These are phyloP conservation scores for Cerrena zonata DNA, from an alignment of 1,284 basidiomycete genomes.

Conservation along the genomic window DNA sequence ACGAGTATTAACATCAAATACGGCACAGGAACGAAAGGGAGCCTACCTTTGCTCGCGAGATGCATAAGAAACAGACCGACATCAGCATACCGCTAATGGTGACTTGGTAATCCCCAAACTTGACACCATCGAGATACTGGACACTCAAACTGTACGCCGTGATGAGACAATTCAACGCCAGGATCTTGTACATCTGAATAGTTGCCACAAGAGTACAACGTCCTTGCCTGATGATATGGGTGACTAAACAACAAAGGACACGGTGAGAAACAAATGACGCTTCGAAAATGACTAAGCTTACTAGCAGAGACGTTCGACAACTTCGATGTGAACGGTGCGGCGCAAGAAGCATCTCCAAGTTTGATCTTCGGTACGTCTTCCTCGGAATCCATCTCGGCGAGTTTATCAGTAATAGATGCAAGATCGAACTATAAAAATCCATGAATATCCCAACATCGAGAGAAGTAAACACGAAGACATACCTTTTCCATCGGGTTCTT, in stretches of 20 bases:
- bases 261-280: slow-evolving; percentile 12
- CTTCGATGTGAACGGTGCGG: slow-evolving; percentile 94
- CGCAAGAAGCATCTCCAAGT: slow-evolving; percentile 92
- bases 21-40: not conserved
- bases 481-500: slow-evolving; percentile 89
- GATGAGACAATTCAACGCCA: slow-evolving; percentile 92
- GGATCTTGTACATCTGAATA: slow-evolving; percentile 98
- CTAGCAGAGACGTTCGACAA: slow-evolving; percentile 88
- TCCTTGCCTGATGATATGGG: slow-evolving; percentile 93
- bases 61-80: slow-evolving; percentile 95
- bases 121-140: slow-evolving; percentile 94
- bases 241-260: slow-evolving; percentile 45
- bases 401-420: slow-evolving; percentile 78
- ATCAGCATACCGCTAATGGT: slow-evolving; percentile 92
- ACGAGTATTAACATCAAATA: not conserved
- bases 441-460: not conserved
- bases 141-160: slow-evolving; percentile 93
- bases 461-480: slow-evolving; percentile 13
- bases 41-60: slow-evolving; percentile 87
- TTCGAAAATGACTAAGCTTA: slow-evolving; percentile 36
- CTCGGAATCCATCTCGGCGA: slow-evolving; percentile 89
- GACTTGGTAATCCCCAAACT: slow-evolving; percentile 94
- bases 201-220: slow-evolving; percentile 94
- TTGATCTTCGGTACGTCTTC: slow-evolving; percentile 94
- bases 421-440: slow-evolving; percentile 69